phyloP scores from a whole-genome alignment of 129 eudicot genomes.

The Silybum marianum region DNA sequence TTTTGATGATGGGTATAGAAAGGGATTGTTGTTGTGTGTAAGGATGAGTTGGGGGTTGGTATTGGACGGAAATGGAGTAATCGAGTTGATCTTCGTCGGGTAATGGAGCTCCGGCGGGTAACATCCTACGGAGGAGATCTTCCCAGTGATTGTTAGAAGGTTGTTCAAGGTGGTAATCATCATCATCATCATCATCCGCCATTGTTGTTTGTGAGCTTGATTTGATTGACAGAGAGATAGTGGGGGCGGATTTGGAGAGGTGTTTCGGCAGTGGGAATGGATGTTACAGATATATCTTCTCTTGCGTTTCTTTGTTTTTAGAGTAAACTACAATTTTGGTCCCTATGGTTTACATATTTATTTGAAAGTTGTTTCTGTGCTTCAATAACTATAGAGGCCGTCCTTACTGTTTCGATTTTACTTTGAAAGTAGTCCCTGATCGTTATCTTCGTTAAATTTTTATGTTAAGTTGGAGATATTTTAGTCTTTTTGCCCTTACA shows the following conservation, averaged over 20 bases:
- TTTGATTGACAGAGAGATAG: conserved; percentile 15
- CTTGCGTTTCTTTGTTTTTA: not conserved
- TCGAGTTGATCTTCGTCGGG: conserved; percentile 67
- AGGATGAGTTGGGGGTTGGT: conserved; percentile 42
- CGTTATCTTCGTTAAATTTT: no score
- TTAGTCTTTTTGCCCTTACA: no score
- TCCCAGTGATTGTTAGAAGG: conserved; percentile 32
- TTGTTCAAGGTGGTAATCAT: not conserved
- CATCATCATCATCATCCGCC: not conserved
- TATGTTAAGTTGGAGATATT: no score
- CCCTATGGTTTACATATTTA: no score
- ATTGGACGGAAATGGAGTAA: conserved; percentile 58
- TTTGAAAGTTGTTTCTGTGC: no score
- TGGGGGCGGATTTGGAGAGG: conserved; percentile 38
- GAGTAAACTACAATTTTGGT: no score
- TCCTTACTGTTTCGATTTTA: no score
- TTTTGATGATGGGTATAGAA: conserved; percentile 10
- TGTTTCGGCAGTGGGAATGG: conserved; percentile 1
- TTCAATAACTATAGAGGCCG: no score
- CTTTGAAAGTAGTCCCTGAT: no score
- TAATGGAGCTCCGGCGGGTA: conserved; percentile 64
- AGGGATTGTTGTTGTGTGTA: not conserved
- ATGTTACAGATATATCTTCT: conserved; percentile 4
- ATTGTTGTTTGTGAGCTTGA: not conserved
- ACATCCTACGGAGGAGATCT: conserved; percentile 43